These are phyloP conservation scores for Angomonas ambiguus DNA, from an alignment of 208 protist genomes.

Conservation along the genomic window DNA sequence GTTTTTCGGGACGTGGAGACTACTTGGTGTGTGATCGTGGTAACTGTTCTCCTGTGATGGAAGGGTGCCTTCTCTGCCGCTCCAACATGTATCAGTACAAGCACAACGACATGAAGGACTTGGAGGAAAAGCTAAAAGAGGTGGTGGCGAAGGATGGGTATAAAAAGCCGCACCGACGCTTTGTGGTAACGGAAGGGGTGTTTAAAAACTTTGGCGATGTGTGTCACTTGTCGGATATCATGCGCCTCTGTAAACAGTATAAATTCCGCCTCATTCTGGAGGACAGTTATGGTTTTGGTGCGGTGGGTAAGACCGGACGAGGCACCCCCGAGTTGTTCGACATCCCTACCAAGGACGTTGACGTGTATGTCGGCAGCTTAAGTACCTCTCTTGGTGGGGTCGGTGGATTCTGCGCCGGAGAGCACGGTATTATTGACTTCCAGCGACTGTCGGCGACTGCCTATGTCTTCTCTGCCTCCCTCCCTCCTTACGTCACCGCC, in stretches of 20 bases:
- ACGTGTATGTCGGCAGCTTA: constrained; percentile 86
- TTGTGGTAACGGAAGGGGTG: constrained; percentile 95
- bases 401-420: constrained; percentile 95
- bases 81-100: constrained; percentile 82
- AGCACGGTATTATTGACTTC: constrained; percentile 85
- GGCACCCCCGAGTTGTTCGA: constrained; percentile 94
- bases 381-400: constrained; percentile 86
- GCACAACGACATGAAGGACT: constrained; percentile 95
- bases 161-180: constrained; percentile 79
- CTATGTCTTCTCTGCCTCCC: constrained; percentile 97
- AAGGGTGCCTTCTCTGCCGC: constrained; percentile 88
- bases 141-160: constrained; percentile 56
- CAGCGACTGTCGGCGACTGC: constrained; percentile 90
- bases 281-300: constrained; percentile 94
- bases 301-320: constrained; percentile 91
- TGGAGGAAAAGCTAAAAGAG: constrained; percentile 80
- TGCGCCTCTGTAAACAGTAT: constrained; percentile 92
- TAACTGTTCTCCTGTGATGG: constrained; percentile 76
- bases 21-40: constrained; percentile 91
- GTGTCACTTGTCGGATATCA: constrained; percentile 79
- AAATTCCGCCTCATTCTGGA: constrained; percentile 96
- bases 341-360: constrained; percentile 71
- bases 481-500: constrained; percentile 92
- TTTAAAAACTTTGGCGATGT: constrained; percentile 91
- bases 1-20: constrained; percentile 90